These are phyloP conservation scores for Clonostachys rosea DNA, from an alignment of 2,329 filamentous ascomycete genomes.

Conservation along the genomic window DNA sequence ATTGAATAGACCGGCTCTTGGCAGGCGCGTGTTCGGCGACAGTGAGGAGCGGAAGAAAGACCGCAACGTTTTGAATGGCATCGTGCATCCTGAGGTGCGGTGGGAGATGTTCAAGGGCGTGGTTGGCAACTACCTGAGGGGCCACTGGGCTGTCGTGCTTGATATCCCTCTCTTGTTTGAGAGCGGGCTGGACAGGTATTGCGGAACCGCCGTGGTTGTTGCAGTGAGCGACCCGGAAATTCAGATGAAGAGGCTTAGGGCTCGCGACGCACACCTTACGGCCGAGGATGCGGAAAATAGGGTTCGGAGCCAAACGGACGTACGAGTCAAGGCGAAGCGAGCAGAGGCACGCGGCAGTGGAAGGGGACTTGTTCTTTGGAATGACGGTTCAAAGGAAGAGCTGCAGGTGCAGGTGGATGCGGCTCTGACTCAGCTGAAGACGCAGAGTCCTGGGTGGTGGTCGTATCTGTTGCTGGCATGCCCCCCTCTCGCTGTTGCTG, in stretches of 20 bases:
- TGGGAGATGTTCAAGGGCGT: conserved; percentile 75
- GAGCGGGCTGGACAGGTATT: conserved; percentile 77
- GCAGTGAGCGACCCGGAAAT: conserved; percentile 74
- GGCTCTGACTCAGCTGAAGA: conserved; percentile 60
- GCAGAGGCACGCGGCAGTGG: conserved; percentile 59
- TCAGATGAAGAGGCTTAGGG: conserved; percentile 76
- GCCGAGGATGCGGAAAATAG: conserved; percentile 85
- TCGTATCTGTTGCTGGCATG: conserved; percentile 63
- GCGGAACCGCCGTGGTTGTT: conserved; percentile 82
- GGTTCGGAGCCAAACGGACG: conserved; percentile 81
- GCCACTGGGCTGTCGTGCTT: conserved; percentile 84
- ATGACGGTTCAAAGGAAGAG: conserved; percentile 72
- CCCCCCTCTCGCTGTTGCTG: conserved; percentile 68
- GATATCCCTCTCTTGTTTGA: conserved; percentile 94
- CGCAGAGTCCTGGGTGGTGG: conserved; percentile 76
- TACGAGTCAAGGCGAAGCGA: conserved; percentile 75
- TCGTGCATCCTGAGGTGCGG: conserved; percentile 89
- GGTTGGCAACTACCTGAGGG: conserved; percentile 66
- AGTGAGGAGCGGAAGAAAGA: conserved; percentile 66
- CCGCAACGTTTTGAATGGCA: conserved; percentile 74
- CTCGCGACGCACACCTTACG: conserved; percentile 71
- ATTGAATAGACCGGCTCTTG: conserved; percentile 82
- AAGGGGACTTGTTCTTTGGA: conserved; percentile 81
- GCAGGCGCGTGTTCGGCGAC: conserved; percentile 80
- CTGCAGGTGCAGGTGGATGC: conserved; percentile 61